Evolutionary conservation across 352 stramenopile species (phyloP).

Genomic region (Phytophthora citricola): DNA sequence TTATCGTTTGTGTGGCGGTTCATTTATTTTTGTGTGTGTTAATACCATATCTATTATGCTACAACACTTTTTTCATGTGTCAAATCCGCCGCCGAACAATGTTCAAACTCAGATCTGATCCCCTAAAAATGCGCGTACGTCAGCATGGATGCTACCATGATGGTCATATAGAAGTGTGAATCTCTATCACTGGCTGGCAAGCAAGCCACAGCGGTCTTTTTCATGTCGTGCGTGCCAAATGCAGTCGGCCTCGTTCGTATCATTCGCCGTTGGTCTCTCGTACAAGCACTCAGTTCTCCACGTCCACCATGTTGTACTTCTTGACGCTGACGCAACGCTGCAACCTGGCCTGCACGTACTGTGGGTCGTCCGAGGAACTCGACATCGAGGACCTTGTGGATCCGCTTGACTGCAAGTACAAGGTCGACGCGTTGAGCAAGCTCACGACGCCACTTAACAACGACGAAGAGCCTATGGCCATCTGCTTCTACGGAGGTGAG

Average conservation of each 20-base stretch:
- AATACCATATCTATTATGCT: no score
- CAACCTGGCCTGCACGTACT: constrained; percentile 49
- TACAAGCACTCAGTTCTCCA: not conserved
- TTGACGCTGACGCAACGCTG: constrained; percentile 38
- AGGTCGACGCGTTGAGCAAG: constrained; percentile 25
- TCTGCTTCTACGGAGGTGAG: constrained; percentile 51
- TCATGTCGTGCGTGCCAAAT: constrained; percentile 5
- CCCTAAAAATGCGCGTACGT: not conserved
- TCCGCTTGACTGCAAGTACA: constrained; percentile 33
- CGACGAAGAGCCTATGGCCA: constrained; percentile 35
- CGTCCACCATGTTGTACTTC: constrained; percentile 29
- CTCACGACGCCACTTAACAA: constrained; percentile 25
- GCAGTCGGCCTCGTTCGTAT: not conserved
- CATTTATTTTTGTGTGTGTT: no score
- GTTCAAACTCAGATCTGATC: no score
- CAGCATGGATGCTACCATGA: constrained; percentile 24
- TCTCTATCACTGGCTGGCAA: constrained; percentile 20
- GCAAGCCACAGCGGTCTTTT: constrained; percentile 2
- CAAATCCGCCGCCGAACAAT: not conserved
- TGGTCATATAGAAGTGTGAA: constrained; percentile 25
- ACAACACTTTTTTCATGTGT: no score
- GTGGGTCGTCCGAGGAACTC: constrained; percentile 43
- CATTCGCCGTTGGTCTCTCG: constrained; percentile 5
- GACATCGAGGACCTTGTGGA: constrained; percentile 40
- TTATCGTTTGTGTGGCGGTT: no score